Base-by-base conservation (phyloP, 108 stramenopile genomes). In the Cyclotella atomus region DNA sequence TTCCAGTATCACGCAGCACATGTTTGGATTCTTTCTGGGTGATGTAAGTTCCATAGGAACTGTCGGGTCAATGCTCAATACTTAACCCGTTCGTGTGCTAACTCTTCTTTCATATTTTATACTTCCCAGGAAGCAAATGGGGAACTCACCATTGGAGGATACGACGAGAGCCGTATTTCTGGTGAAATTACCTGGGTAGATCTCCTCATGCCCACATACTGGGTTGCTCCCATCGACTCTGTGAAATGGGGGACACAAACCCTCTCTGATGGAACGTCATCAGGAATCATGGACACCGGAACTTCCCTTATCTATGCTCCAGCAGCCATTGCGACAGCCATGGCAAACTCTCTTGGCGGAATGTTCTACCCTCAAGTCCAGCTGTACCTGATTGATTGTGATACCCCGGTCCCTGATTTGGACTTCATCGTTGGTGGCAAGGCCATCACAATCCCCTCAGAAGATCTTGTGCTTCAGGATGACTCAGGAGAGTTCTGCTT, bases 21-120 rank as follows among this genome's bases (percentile, higher is more conserved):
- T 98, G 30, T 98, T 99, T 74, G 90, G 94, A 33, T 99, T 99
- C 63, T 99, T 96, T 88, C 88, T 99, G 45, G 98, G 96, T 8
- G 90, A 97, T 68, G n/a, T n/a, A n/a, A n/a, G n/a, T n/a, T n/a
- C n/a, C n/a, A n/a, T n/a, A n/a, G n/a, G n/a, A n/a, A n/a, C n/a
- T n/a, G n/a, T n/a, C n/a, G n/a, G n/a, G n/a, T n/a, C n/a, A n/a
- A n/a, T n/a, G n/a, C n/a, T n/a, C n/a, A n/a, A n/a, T n/a, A n/a
- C n/a, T n/a, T n/a, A n/a, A n/a, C n/a, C n/a, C n/a, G n/a, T n/a
- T n/a, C n/a, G n/a, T n/a, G n/a, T n/a, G n/a, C n/a, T n/a, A n/a
- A n/a, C n/a, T n/a, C n/a, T n/a, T n/a, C n/a, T n/a, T n/a, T n/a
- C n/a, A n/a, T n/a, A n/a, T n/a, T n/a, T n/a, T n/a, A n/a, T n/a